These are phyloP conservation scores for Pythium coloratum DNA, from an alignment of 352 stramenopile genomes.

Conservation along the genomic window DNA sequence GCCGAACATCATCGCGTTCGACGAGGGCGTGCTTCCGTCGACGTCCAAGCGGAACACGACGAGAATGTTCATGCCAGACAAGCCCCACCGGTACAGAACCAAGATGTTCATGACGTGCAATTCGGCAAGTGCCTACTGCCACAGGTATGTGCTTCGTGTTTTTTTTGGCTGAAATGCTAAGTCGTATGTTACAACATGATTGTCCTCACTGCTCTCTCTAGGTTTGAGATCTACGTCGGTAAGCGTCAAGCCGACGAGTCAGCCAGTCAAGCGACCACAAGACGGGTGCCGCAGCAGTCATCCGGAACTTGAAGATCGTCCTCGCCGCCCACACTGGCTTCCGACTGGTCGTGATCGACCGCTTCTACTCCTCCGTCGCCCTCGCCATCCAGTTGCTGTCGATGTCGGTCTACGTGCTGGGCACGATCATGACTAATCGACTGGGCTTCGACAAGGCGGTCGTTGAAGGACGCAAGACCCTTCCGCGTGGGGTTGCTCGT, in stretches of 20 bases:
- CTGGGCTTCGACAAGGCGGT: conserved; percentile 19
- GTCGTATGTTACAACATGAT: conserved; percentile 5
- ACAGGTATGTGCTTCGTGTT: conserved; percentile 11
- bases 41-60: conserved; percentile 31
- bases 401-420: conserved; percentile 31
- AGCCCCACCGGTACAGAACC: conserved; percentile 31
- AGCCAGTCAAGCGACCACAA: conserved; percentile 22
- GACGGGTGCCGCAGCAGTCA: conserved; percentile 24
- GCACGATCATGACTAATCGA: conserved; percentile 26
- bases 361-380: conserved; percentile 28
- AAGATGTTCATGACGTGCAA: conserved; percentile 41
- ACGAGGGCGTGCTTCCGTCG: conserved; percentile 29
- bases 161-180: conserved; percentile 4
- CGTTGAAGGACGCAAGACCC: conserved; percentile 9
- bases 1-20: conserved; percentile 29
- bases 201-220: background rate
- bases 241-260: conserved; percentile 1
- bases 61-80: conserved; percentile 39
- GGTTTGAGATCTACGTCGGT: conserved; percentile 19
- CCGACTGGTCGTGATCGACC: conserved; percentile 22
- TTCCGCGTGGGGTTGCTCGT: conserved; percentile 16
- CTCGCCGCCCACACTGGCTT: background rate
- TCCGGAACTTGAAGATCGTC: conserved; percentile 26
- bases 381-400: conserved; percentile 26
- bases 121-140: conserved; percentile 16